phyloP scores from a whole-genome alignment of 1,284 basidiomycete genomes.

The Cutaneotrichosporon spelunceum region DNA sequence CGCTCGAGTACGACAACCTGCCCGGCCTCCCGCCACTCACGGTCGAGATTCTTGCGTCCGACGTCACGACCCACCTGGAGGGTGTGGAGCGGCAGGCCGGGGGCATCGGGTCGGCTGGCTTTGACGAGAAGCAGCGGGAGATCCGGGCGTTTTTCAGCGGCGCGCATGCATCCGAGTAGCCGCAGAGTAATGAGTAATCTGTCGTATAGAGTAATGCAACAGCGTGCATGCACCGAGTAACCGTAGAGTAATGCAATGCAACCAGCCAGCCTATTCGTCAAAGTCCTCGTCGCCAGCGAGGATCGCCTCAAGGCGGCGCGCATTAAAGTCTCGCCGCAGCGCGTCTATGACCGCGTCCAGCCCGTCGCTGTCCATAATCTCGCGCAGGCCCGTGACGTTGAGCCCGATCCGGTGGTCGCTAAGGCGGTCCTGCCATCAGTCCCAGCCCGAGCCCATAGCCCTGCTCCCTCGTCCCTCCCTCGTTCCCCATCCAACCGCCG shows the following conservation, averaged over 20 bases:
- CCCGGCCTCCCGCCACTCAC: constrained; percentile 29
- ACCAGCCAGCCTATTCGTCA: constrained; percentile 34
- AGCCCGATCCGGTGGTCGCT: constrained; percentile 86
- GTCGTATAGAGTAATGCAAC: no score
- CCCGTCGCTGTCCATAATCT: constrained; percentile 74
- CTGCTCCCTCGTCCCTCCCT: no score
- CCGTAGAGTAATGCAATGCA: not conserved
- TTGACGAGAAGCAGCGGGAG: constrained; percentile 71
- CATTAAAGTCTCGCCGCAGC: constrained; percentile 63
- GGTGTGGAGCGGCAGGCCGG: constrained; percentile 64
- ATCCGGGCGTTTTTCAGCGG: constrained; percentile 75
- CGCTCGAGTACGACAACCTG: not conserved
- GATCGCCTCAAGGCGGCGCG: constrained; percentile 66
- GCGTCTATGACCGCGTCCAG: constrained; percentile 60
- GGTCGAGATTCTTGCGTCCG: constrained; percentile 41
- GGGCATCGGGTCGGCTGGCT: constrained; percentile 67
- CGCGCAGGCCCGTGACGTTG: constrained; percentile 67
- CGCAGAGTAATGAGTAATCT: no score
- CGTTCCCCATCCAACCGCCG: no score
- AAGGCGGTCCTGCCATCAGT: constrained; percentile 65
- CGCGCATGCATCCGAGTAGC: constrained; percentile 25
- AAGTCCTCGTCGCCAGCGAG: constrained; percentile 54
- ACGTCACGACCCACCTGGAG: constrained; percentile 51
- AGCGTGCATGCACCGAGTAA: no score
- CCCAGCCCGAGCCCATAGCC: no score